Conservation (phyloP, 352 stramenopile genomes). For the Pythium volutum region DNA sequence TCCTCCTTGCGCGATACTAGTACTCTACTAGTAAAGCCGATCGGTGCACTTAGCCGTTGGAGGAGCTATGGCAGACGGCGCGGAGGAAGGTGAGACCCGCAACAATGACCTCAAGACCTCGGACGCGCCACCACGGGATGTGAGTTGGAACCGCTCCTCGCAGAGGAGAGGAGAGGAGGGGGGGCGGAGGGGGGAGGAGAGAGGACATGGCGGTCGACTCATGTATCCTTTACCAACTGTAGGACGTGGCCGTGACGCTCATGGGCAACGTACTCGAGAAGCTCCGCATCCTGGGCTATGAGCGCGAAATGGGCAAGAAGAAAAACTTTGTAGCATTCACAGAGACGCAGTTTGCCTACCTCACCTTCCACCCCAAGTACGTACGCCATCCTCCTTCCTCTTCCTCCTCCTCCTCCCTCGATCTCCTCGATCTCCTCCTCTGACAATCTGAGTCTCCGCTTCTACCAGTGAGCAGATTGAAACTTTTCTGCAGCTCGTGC, state of each 20-base stretch:
- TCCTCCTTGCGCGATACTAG: too few relatives aligned
- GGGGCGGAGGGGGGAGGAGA: too few relatives aligned
- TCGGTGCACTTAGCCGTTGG: too few relatives aligned
- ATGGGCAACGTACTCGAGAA: slow-evolving; percentile 87
- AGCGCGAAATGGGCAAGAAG: slow-evolving; percentile 71
- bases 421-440: neutral
- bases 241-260: slow-evolving; percentile 76
- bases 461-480: slow-evolving; percentile 64
- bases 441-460: neutral
- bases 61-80: slow-evolving; percentile 31
- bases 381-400: neutral
- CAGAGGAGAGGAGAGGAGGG: neutral
- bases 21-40: too few relatives aligned
- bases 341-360: slow-evolving; percentile 70
- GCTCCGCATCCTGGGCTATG: slow-evolving; percentile 75
- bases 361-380: slow-evolving; percentile 55
- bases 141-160: slow-evolving; percentile 6
- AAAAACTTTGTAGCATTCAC: slow-evolving; percentile 66
- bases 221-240: neutral
- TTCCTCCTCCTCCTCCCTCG: neutral
- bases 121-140: slow-evolving; percentile 27
- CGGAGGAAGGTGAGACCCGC: slow-evolving; percentile 25
- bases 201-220: neutral
- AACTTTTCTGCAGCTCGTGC: slow-evolving; percentile 68
- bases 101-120: slow-evolving; percentile 25